These are phyloP conservation scores for Raphanus sativus DNA, from an alignment of 345 rosid species.

Conservation along the genomic window DNA sequence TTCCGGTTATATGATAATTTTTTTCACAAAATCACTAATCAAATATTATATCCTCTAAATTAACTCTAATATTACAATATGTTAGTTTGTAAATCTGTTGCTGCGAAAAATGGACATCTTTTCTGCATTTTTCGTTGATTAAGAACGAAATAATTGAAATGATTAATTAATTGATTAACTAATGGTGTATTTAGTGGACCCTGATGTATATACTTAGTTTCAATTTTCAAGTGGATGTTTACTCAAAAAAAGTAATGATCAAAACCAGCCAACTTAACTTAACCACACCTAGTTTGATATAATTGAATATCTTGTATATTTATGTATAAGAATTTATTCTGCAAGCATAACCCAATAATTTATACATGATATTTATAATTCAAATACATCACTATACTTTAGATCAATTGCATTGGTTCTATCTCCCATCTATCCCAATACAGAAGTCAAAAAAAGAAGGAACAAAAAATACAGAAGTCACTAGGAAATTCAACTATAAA, in stretches of 20 bases:
- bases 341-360: neutral
- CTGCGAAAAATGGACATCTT: slow-evolving; percentile 1
- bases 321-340: neutral
- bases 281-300: slow-evolving; percentile 3
- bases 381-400: neutral
- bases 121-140: neutral
- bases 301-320: slow-evolving; percentile 13
- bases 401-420: neutral
- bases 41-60: neutral
- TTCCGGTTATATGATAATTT: neutral
- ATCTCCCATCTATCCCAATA: neutral
- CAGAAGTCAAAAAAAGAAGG: neutral
- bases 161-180: neutral
- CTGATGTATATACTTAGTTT: slow-evolving; percentile 15
- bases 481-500: neutral
- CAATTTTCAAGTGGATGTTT: slow-evolving; percentile 9
- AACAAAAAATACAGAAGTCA: neutral
- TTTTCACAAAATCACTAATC: neutral
- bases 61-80: neutral
- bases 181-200: slow-evolving; percentile 8
- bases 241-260: neutral
- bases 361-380: neutral
- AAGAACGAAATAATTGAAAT: neutral
- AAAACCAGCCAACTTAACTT: slow-evolving; percentile 16
- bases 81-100: slow-evolving; percentile 1